Evolutionary conservation across 1,284 basidiomycete species (phyloP), one percentile per base, ranked within the genome.

Genomic region (Leccinum ponderosum): DNA sequence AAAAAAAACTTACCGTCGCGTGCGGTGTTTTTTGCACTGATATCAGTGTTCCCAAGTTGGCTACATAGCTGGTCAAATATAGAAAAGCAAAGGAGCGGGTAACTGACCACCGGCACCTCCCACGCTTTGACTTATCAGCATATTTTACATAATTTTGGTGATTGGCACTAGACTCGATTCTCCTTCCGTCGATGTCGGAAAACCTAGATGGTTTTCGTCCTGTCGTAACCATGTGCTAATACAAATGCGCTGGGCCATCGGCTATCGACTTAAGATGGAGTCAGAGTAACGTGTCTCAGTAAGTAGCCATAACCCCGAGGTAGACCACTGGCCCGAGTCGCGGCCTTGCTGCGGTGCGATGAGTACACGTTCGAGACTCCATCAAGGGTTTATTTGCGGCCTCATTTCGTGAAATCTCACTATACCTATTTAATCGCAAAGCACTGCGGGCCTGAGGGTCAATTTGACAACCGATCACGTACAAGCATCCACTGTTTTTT

Each of bases 381-480:
- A 37, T 61, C 53, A 54, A 44, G 56, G 50, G 53, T 20, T 22
- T 25, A 51, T 20, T 47, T 44, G 42, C 17, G 17, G 17, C 11
- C 11, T 47, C 44, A 47, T 47, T 6, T 47, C 44, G 11, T 47
- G 44, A 47, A 47, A 47, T 47, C 6, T 20, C 17, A 12, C 42
- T 20, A 20, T 53, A 12, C 14, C 39, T 44, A 31, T 50, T 57
- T 22, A 29, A 54, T 64, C 59, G 17, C 22, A 27, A 48, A 6
- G 47, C 6, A 25, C 48, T 22, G 48, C 20, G 39, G 37, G 55
- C 50, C 35, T 35, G 35, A 20, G 17, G 50, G 50, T 15, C 22
- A n/a, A 25, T 47, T 57, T 7, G 35, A 35, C 54, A 63, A 22
- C 35, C 42, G n/a, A 58, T 69, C 67, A 68, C 65, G 69, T 69